Percentiles rank a stretch among this genome's conserved stretches.
Evolutionary conservation across 495 filamentous ascomycete genomes (phyloP).

Genomic region (Penicillium maclennaniae): DNA sequence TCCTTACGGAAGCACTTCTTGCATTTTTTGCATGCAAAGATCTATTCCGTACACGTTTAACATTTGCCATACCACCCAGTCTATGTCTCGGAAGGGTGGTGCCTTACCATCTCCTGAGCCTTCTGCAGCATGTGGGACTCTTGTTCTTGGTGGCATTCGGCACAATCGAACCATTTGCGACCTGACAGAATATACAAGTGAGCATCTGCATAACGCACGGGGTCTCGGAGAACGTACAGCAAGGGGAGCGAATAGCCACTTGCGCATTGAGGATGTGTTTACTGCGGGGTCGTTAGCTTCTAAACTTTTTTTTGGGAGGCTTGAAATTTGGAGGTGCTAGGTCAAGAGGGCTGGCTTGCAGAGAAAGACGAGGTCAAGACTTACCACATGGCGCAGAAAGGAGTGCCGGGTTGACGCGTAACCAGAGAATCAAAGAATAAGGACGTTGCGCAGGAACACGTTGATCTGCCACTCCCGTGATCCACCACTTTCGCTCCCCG

Average conservation of each 20-base stretch:
- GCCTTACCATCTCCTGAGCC: conserved; percentile 71
- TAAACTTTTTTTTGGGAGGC: not conserved
- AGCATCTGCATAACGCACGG: not conserved
- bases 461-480: conserved; percentile 29
- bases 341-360: not conserved
- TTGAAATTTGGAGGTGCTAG: not conserved
- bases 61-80: not conserved
- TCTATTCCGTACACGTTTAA: conserved; percentile 27
- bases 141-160: conserved; percentile 84
- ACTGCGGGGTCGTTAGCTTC: conserved; percentile 38
- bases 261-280: conserved; percentile 99
- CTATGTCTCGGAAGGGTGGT: not conserved
- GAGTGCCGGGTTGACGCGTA: not conserved
- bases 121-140: conserved; percentile 73
- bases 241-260: conserved; percentile 90
- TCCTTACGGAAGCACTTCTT: conserved; percentile 97
- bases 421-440: conserved; percentile 9
- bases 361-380: conserved; percentile 4
- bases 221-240: conserved; percentile 58
- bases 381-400: conserved; percentile 26
- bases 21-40: conserved; percentile 97
- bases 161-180: conserved; percentile 98
- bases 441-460: conserved; percentile 22
- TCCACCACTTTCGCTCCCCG: conserved; percentile 31
- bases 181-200: conserved; percentile 43